A percentile compares a stretch with the other conserved stretches of the same genome.
phyloP scores from a whole-genome alignment of 2,329 filamentous ascomycete genomes.

The Allantophomopsis cytisporea region DNA sequence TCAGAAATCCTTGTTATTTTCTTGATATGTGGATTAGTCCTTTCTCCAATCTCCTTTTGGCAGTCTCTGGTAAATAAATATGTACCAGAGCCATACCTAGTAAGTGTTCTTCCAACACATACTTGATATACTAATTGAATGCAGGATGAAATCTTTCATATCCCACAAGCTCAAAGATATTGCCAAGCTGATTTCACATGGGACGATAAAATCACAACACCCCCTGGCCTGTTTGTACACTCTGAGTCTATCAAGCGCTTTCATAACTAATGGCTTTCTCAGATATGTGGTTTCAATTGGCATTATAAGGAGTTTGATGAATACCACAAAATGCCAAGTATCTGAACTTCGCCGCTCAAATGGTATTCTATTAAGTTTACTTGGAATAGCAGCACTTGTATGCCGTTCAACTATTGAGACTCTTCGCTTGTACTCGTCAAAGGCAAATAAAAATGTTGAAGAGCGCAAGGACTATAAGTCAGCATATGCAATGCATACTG shows the following conservation, averaged over 20 bases:
- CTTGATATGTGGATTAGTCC: too few relatives aligned
- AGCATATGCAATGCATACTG: slow-evolving; percentile 35
- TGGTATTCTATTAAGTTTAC: too few relatives aligned
- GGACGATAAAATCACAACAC: slow-evolving; percentile 97
- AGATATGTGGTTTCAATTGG: too few relatives aligned
- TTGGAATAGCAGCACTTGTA: too few relatives aligned
- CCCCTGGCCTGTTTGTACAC: slow-evolving; percentile 60
- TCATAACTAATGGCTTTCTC: too few relatives aligned
- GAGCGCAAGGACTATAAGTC: not conserved
- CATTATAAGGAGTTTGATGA: too few relatives aligned
- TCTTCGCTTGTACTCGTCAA: too few relatives aligned
- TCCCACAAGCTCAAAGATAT: slow-evolving; percentile 83
- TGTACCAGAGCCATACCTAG: slow-evolving; percentile 5
- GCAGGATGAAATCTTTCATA: slow-evolving; percentile 82
- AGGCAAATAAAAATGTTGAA: not conserved
- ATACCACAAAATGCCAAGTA: too few relatives aligned
- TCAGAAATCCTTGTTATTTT: too few relatives aligned
- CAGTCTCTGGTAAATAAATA: slow-evolving; percentile 1
- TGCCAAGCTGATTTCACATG: slow-evolving; percentile 65
- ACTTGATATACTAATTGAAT: not conserved
- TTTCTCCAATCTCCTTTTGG: slow-evolving; percentile 1
- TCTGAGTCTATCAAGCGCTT: slow-evolving; percentile 7
- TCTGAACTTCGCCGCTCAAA: too few relatives aligned
- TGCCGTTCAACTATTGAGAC: too few relatives aligned
- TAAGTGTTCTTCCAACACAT: not conserved